Base-by-base conservation (phyloP, 768 basidiomycete species). In the Pleurotus giganteus region DNA sequence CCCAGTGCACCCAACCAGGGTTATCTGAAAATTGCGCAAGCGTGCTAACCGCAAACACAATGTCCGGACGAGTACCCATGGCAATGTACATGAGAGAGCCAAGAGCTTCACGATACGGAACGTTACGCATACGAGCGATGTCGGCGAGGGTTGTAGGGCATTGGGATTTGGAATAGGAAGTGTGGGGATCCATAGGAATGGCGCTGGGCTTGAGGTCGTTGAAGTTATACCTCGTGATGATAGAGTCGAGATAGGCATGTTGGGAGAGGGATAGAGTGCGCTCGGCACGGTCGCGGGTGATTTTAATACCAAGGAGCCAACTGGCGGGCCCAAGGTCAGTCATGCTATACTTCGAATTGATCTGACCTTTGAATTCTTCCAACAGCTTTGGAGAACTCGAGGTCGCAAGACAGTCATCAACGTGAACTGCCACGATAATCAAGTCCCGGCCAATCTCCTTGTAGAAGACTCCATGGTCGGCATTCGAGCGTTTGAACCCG, bases 341-440 rank as follows among this genome's bases (percentile, higher is more conserved):
- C 4, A 72, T 66, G n/a, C n/a, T n/a, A n/a, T n/a, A n/a, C n/a
- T n/a, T n/a, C n/a, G n/a, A n/a, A 19, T 67, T 56, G 32, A 71
- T 56, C 27, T 59, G 49, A 6, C 51, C 13, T 45, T 71, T 71
- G 56, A 69, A 63, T 4, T 46, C 43, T 0, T 56, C 32, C 39
- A 70, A 60, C 8, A 64, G 46, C 11, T 21, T 45, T 27, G 41
- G 12, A 3, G 57, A 44, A 2, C 57, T 54, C 0, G 62, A 57
- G 5, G 58, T 61, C 27, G 71, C 61, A 2, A 66, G 68, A 52
- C 62, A 69, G 54, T 73, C 66, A 53, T 73, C 65, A 32, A 72
- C 66, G 47, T 71, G 69, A 1, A 69, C 64, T 13, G 60, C 27
- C 2, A 70, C 49, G n/a, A 63, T 59, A 37, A 53, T 57, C 4